These are phyloP conservation scores for Paramecium caudatum DNA, from an alignment of 73 alveolate genomes.

Conservation along the genomic window DNA sequence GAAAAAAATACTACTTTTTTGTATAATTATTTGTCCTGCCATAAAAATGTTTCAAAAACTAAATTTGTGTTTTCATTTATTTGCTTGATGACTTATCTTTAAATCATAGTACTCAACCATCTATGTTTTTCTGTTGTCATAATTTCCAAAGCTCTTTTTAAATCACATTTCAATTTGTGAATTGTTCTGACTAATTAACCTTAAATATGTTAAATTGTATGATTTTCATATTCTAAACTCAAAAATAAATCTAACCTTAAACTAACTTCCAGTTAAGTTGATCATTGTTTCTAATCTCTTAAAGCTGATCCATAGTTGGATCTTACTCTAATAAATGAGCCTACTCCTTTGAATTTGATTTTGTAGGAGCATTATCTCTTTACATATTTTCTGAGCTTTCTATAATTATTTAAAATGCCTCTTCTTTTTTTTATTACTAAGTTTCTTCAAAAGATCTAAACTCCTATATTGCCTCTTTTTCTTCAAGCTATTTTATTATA, in stretches of 20 bases:
- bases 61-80: not conserved
- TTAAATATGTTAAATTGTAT: not conserved
- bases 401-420: not conserved
- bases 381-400: not conserved
- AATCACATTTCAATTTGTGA: not conserved
- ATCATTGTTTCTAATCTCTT: not conserved
- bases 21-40: not conserved
- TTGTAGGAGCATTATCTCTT: not conserved
- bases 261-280: not conserved
- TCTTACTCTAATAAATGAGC: conserved; percentile 18
- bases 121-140: conserved; percentile 5
- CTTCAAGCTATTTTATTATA: conserved; percentile 25
- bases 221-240: conserved; percentile 1
- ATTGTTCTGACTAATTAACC: not conserved
- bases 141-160: not conserved
- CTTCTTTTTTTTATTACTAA: conserved; percentile 28
- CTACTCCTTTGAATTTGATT: conserved; percentile 44
- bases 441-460: not conserved
- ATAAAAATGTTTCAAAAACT: not conserved
- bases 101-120: not conserved
- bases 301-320: not conserved
- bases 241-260: not conserved
- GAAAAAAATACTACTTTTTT: conserved; percentile 11
- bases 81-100: not conserved
- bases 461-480: not conserved